Percentiles rank a stretch among this genome's conserved stretches.
Evolutionary conservation across 2,329 filamentous ascomycete species (phyloP).

Genomic region (Lasiodiplodia citricola): DNA sequence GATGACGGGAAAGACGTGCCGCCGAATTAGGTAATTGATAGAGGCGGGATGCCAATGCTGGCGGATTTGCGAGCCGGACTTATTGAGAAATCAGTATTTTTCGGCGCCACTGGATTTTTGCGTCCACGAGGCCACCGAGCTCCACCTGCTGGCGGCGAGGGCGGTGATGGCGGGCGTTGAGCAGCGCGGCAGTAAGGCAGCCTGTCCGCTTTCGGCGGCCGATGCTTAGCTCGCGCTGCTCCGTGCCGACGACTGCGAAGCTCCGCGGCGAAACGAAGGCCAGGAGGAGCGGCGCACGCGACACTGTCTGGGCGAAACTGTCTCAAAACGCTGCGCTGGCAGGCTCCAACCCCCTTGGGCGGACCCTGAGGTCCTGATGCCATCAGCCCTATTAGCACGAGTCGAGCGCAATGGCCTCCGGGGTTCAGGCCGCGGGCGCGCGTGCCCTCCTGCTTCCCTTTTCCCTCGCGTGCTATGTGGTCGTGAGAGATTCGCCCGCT

Average conservation of each 20-base stretch:
- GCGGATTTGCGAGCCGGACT: not conserved
- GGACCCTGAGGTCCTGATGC: not conserved
- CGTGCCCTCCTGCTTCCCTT: not conserved
- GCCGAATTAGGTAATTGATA: conserved; percentile 18
- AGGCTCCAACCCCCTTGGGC: not conserved
- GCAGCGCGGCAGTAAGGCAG: not conserved
- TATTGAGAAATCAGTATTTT: not conserved
- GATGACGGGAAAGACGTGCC: not conserved
- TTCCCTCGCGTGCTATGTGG: not conserved
- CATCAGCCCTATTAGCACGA: conserved; percentile 20
- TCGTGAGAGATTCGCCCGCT: conserved; percentile 18
- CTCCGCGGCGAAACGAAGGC: not conserved
- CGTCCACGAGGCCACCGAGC: not conserved
- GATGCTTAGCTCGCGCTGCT: not conserved
- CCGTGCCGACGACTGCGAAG: not conserved
- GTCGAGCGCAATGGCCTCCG: conserved; percentile 1
- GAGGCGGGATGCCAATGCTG: not conserved
- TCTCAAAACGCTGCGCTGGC: conserved; percentile 8
- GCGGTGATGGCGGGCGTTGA: not conserved
- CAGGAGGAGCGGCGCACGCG: not conserved
- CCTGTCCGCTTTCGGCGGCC: conserved; percentile 9
- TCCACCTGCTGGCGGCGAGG: not conserved
- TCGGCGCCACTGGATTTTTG: not conserved
- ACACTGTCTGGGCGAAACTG: not conserved
- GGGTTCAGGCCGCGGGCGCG: conserved; percentile 20